Percentiles rank a stretch among this genome's conserved stretches.
Evolutionary conservation across 139 green algal species (phyloP).

Genomic region (Deuterostichococcus epilithicus): DNA sequence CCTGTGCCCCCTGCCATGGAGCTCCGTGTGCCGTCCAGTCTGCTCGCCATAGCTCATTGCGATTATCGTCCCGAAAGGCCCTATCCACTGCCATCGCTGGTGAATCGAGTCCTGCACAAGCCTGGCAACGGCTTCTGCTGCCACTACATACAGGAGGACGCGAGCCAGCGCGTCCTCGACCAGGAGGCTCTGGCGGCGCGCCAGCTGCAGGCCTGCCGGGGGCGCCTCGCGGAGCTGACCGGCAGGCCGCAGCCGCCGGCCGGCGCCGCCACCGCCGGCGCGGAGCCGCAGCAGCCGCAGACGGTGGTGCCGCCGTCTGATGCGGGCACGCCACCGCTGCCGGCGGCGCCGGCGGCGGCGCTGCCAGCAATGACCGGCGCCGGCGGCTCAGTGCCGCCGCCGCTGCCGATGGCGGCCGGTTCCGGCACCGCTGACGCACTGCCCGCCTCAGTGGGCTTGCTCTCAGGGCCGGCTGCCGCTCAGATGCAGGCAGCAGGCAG

Average conservation of each 20-base stretch:
- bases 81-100: no score
- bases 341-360: no score
- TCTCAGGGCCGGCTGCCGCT: no score
- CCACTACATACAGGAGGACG: background rate
- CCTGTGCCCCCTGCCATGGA: background rate
- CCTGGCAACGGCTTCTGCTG: no score
- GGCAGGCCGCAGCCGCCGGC: background rate
- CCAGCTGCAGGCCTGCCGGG: background rate
- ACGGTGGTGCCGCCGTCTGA: background rate
- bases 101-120: no score
- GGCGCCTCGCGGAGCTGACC: background rate
- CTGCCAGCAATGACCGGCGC: background rate
- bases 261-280: no score
- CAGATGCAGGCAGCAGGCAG: background rate
- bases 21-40: background rate
- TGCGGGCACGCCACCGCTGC: background rate
- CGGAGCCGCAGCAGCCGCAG: no score
- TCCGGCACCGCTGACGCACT: no score
- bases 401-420: background rate
- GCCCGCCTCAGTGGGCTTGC: no score
- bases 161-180: background rate
- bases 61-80: no score
- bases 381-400: no score
- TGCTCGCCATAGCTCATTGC: no score
- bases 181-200: background rate